These are phyloP conservation scores for Cercospora janseana DNA, from an alignment of 2,329 filamentous ascomycete species.

Conservation along the genomic window DNA sequence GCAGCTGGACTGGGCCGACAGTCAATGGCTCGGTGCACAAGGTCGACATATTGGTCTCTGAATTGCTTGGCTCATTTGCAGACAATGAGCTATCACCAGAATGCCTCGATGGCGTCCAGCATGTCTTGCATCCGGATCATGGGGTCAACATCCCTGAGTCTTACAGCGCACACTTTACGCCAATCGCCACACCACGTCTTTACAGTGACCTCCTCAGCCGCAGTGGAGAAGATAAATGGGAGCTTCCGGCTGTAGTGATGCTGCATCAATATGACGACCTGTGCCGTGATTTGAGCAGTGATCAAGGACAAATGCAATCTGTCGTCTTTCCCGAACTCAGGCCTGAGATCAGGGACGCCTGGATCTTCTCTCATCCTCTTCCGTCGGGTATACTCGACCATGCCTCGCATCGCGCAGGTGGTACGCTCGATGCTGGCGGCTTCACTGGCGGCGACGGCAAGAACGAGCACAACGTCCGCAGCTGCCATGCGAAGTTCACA, in stretches of 20 bases:
- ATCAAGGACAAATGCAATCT: constrained; percentile 3
- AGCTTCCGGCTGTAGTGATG: constrained; percentile 93
- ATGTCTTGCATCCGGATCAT: constrained; percentile 73
- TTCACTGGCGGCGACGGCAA: constrained; percentile 73
- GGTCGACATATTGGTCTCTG: constrained; percentile 91
- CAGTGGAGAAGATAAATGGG: constrained; percentile 64
- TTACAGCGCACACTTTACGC: constrained; percentile 92
- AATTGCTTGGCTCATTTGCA: constrained; percentile 90
- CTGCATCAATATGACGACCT: constrained; percentile 87
- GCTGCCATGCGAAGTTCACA: constrained; percentile 73
- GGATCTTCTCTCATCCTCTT: constrained; percentile 79
- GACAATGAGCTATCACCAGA: constrained; percentile 97
- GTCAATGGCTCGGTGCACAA: constrained; percentile 56
- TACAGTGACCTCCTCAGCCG: constrained; percentile 75
- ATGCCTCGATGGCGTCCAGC: constrained; percentile 92
- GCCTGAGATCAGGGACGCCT: constrained; percentile 67
- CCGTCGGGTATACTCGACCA: constrained; percentile 57
- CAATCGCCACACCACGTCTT: constrained; percentile 82
- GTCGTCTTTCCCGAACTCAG: constrained; percentile 16
- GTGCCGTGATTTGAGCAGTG: constrained; percentile 42
- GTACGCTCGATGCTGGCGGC: constrained; percentile 67
- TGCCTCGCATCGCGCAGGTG: constrained; percentile 57
- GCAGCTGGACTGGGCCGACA: constrained; percentile 84
- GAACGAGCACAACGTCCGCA: constrained; percentile 89
- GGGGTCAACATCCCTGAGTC: constrained; percentile 92